Evolutionary conservation across 2,329 filamentous ascomycete species (phyloP).

Genomic region (Pseudocercospora crystallina): DNA sequence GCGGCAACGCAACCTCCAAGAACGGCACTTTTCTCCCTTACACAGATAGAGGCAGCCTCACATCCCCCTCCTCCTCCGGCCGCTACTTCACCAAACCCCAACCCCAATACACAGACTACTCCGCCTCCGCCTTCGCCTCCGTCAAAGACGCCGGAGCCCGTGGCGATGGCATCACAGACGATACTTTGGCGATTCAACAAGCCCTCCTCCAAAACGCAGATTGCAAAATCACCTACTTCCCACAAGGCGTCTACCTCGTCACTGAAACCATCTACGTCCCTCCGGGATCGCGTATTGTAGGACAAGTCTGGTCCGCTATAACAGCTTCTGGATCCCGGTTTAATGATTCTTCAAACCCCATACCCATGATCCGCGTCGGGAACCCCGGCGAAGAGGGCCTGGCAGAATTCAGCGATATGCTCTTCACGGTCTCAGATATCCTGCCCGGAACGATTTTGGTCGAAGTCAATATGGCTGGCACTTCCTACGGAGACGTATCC

Average conservation of each 20-base stretch:
- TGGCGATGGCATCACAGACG: slow-evolving; percentile 27
- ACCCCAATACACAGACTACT: slow-evolving; percentile 47
- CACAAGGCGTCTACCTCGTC: slow-evolving; percentile 48
- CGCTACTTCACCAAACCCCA: slow-evolving; percentile 44
- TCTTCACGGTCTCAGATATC: slow-evolving; percentile 52
- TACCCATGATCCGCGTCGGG: slow-evolving; percentile 54
- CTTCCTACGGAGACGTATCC: slow-evolving; percentile 50
- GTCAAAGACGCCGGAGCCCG: slow-evolving; percentile 45
- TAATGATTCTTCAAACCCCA: slow-evolving; percentile 44
- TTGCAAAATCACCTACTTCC: slow-evolving; percentile 45
- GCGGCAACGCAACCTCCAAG: slow-evolving; percentile 8
- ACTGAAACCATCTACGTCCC: slow-evolving; percentile 50
- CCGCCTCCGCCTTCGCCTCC: slow-evolving; percentile 45
- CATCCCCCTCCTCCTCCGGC: slow-evolving; percentile 22
- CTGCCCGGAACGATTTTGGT: slow-evolving; percentile 47
- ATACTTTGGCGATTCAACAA: slow-evolving; percentile 34
- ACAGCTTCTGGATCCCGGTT: slow-evolving; percentile 50
- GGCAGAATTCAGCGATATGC: slow-evolving; percentile 54
- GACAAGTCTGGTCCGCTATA: slow-evolving; percentile 56
- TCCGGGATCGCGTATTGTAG: slow-evolving; percentile 53
- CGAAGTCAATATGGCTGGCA: slow-evolving; percentile 53
- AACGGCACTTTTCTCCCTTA: slow-evolving; percentile 21
- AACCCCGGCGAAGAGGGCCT: slow-evolving; percentile 50
- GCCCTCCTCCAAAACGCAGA: slow-evolving; percentile 23
- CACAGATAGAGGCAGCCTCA: slow-evolving; percentile 22